Evolutionary conservation across 306 rosid genomes (phyloP).

Genomic region (Quercus glauca): DNA sequence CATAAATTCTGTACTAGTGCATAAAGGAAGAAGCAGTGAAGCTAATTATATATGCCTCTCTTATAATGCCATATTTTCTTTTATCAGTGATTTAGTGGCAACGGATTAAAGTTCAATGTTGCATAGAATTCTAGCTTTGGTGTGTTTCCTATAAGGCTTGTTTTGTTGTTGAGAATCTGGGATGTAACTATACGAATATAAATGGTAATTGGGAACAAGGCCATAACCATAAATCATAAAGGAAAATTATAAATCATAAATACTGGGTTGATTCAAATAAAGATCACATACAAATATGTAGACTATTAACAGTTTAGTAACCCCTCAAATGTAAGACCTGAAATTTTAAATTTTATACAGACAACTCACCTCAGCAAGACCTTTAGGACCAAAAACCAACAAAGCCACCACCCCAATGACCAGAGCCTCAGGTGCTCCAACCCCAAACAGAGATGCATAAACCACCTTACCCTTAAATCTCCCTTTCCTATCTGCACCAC

Average conservation of each 20-base stretch:
- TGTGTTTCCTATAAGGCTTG: too few relatives aligned
- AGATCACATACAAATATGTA: not conserved
- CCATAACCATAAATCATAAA: too few relatives aligned
- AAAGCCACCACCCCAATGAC: conserved; percentile 99
- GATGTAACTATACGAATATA: too few relatives aligned
- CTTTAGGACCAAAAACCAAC: conserved; percentile 97
- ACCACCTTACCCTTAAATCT: conserved; percentile 60
- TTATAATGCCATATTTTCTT: not conserved
- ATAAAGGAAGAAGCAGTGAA: not conserved
- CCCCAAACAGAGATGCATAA: conserved; percentile 95
- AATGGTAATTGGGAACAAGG: too few relatives aligned
- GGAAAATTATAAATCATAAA: too few relatives aligned
- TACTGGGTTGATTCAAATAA: too few relatives aligned
- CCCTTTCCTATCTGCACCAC: conserved; percentile 55
- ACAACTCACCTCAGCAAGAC: conserved; percentile 95
- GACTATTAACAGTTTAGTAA: not conserved
- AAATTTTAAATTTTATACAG: not conserved
- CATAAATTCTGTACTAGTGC: not conserved
- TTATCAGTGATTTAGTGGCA: not conserved
- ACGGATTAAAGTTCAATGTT: too few relatives aligned
- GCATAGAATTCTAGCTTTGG: too few relatives aligned
- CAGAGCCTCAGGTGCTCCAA: conserved; percentile 99
- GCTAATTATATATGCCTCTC: not conserved
- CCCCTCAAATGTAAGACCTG: not conserved
- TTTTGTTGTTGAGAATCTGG: too few relatives aligned